phyloP scores from a whole-genome alignment of 495 filamentous ascomycete genomes.

The Lindgomyces ingoldianus region DNA sequence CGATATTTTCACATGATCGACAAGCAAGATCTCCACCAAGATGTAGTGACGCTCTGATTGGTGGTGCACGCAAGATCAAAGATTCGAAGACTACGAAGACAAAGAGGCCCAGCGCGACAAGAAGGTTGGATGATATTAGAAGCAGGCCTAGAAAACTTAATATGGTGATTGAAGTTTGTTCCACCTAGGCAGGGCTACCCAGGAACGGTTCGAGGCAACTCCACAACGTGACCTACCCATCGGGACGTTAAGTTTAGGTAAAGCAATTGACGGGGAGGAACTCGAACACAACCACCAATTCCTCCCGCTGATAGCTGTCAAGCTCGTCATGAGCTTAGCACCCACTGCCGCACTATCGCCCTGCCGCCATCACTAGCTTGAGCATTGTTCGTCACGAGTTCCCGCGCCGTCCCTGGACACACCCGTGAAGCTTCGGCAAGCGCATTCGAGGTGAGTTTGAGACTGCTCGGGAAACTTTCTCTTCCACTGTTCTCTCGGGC shows the following conservation, averaged over 20 bases:
- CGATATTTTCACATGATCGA: not conserved
- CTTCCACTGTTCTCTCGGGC: not conserved
- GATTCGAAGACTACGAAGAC: not conserved
- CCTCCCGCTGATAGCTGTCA: too few species aligned
- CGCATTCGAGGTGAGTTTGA: not conserved
- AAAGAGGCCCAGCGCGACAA: not conserved
- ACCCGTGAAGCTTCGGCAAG: too few species aligned
- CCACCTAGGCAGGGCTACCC: not conserved
- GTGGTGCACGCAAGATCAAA: slow-evolving; percentile 2
- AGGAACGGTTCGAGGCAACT: not conserved
- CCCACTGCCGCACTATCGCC: too few species aligned
- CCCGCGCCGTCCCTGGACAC: too few species aligned
- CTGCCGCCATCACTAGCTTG: too few species aligned
- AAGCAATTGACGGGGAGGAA: not conserved
- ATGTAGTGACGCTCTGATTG: slow-evolving; percentile 3
- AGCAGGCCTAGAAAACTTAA: not conserved
- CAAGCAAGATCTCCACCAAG: slow-evolving; percentile 3
- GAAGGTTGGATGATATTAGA: not conserved
- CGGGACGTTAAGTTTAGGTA: not conserved
- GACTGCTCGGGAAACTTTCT: not conserved
- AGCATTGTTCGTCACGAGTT: too few species aligned
- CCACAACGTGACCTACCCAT: not conserved
- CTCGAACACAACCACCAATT: not conserved
- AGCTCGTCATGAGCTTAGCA: too few species aligned
- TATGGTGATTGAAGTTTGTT: not conserved